These are phyloP conservation scores for Dendryphion nanum DNA, from an alignment of 2,329 filamentous ascomycete species.

Conservation along the genomic window DNA sequence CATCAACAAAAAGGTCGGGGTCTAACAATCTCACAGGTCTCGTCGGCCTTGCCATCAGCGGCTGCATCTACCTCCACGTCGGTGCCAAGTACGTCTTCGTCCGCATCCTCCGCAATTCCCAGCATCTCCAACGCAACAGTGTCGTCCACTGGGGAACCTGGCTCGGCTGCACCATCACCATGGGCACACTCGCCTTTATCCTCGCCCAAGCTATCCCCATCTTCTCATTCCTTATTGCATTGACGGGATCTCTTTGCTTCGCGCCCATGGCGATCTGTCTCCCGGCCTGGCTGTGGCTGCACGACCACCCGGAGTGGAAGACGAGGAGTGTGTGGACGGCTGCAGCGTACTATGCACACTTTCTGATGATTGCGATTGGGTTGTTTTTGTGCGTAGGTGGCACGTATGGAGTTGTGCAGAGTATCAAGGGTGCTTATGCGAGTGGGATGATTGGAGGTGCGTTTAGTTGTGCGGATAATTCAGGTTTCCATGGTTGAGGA, in stretches of 20 bases:
- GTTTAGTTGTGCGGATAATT: conserved; percentile 18
- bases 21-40: too few species aligned
- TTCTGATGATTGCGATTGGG: conserved; percentile 43
- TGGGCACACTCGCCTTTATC: conserved; percentile 47
- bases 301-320: conserved; percentile 45
- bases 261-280: conserved; percentile 49
- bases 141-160: conserved; percentile 53
- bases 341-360: conserved; percentile 40
- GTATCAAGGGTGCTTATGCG: conserved; percentile 51
- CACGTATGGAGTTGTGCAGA: conserved; percentile 47
- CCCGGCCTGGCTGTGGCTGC: conserved; percentile 51
- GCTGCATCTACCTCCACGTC: conserved; percentile 49
- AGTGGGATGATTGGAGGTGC: conserved; percentile 42
- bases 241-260: conserved; percentile 50
- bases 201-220: conserved; percentile 53
- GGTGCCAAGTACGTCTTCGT: conserved; percentile 58
- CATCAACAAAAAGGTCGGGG: conserved; percentile 4
- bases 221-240: conserved; percentile 50
- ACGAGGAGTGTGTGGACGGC: conserved; percentile 32
- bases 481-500: too few species aligned
- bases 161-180: conserved; percentile 55
- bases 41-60: conserved; percentile 53
- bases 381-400: conserved; percentile 48
- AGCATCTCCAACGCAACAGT: conserved; percentile 54
- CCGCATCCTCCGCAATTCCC: conserved; percentile 51